phyloP scores from a whole-genome alignment of 139 green algal species.

The Micractinium conductrix region DNA sequence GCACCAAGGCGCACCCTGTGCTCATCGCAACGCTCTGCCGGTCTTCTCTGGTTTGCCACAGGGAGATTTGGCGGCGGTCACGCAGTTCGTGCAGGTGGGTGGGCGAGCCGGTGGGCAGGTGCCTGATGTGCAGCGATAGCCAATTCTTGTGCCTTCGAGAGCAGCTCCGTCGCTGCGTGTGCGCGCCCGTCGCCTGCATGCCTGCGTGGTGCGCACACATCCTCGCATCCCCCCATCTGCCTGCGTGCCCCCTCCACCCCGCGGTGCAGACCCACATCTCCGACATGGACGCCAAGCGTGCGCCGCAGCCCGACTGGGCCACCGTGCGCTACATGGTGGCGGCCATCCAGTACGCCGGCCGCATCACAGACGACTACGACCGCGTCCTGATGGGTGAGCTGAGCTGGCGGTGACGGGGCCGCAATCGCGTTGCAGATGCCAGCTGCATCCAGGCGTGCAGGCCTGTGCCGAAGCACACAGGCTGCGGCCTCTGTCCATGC shows the following conservation, averaged over 20 bases:
- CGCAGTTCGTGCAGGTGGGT: conserved; percentile 80
- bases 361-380: conserved; percentile 97
- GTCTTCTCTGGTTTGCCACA: too few species aligned
- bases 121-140: not conserved
- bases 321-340: conserved; percentile 93
- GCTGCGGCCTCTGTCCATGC: too few species aligned
- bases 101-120: not conserved
- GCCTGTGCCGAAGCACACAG: too few species aligned
- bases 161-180: not conserved
- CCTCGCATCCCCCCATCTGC: not conserved
- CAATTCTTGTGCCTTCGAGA: not conserved
- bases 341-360: conserved; percentile 94
- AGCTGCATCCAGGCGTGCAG: too few species aligned
- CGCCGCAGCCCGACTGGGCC: conserved; percentile 55
- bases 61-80: conserved; percentile 86
- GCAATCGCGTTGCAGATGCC: too few species aligned
- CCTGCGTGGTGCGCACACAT: not conserved
- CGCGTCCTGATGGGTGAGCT: conserved; percentile 42
- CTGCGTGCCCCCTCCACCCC: not conserved
- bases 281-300: conserved; percentile 92
- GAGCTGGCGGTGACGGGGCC: not conserved
- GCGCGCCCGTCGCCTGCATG: not conserved
- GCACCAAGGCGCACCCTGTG: too few species aligned
- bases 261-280: conserved; percentile 87
- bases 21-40: too few species aligned